Evolutionary conservation across 768 basidiomycete species (phyloP), one percentile per base, ranked within the genome.

Genomic region (Cyclocybe aegerita): DNA sequence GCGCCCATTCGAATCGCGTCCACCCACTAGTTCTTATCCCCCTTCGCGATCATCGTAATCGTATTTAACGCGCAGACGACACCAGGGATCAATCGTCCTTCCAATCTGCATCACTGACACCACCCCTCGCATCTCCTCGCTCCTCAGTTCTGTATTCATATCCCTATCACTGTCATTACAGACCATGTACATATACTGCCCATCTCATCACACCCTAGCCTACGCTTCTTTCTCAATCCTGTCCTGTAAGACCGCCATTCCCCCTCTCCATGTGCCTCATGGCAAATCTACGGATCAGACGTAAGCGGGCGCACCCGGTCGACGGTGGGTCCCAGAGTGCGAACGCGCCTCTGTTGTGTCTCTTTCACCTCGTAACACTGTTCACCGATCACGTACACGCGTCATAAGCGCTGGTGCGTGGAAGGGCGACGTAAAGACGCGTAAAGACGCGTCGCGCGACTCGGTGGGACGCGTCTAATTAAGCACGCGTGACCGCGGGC

Each of bases 361-460:
- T 48, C 49, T 47, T 33, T 55, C 48, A 14, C 40, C 16, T 49
- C 51, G 35, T 46, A 48, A 35, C 34, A 30, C 32, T 11, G 17
- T 42, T 49, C 42, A n/a, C 46, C 15, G 47, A 57, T 2, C 3
- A 23, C 4, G 23, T 23, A 23, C 23, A 23, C 23, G 23, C 23
- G 23, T 23, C 23, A 23, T 23, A 23, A 2, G 23, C 23, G 23
- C 23, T 23, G 23, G 23, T 23, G 23, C 23, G 23, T 23, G 23
- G 23, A 23, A 23, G 23, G 23, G 11, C 53, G 42, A 69, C 65
- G 64, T 67, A 72, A 74, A 60, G 56, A 73, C 76, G 75, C 76
- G 75, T 74, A 66, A 70, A 70, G 62, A 76, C 76, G 75, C 74
- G 74, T 76, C 63, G 54, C 50, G 39, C 17, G 29, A 36, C 16